Conservation (phyloP, 352 stramenopile species). For the Globisporangium nagaii region DNA sequence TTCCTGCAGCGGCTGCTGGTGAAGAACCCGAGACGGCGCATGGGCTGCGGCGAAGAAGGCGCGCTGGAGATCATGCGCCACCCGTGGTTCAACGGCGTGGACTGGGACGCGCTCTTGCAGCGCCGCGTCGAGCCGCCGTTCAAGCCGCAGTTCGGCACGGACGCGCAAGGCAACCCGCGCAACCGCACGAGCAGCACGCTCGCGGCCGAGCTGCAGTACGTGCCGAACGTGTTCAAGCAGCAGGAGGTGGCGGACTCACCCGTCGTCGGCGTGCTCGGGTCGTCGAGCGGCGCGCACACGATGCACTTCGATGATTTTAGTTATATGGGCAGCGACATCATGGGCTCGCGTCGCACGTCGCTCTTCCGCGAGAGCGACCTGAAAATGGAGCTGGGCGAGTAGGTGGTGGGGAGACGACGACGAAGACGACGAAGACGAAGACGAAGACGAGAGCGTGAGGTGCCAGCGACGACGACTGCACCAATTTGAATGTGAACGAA, state of each 20-base stretch:
- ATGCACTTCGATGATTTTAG: slow-evolving; percentile 88
- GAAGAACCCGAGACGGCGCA: slow-evolving; percentile 59
- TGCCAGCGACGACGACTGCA: too few relatives aligned
- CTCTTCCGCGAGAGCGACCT: slow-evolving; percentile 82
- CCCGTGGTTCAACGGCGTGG: slow-evolving; percentile 68
- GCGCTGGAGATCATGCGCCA: slow-evolving; percentile 80
- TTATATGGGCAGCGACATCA: slow-evolving; percentile 86
- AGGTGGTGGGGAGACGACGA: background rate
- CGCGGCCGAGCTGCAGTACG: slow-evolving; percentile 66
- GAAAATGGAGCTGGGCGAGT: slow-evolving; percentile 80
- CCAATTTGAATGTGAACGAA: too few relatives aligned
- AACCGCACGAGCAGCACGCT: slow-evolving; percentile 41
- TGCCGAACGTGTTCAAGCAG: slow-evolving; percentile 76
- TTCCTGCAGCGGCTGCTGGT: slow-evolving; percentile 66
- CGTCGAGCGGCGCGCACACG: slow-evolving; percentile 43
- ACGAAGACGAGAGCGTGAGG: too few relatives aligned
- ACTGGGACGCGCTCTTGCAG: slow-evolving; percentile 74
- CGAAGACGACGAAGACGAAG: background rate
- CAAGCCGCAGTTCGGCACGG: slow-evolving; percentile 37
- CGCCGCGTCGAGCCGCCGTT: slow-evolving; percentile 66
- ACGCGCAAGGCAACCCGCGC: slow-evolving; percentile 19
- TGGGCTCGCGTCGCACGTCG: slow-evolving; percentile 74
- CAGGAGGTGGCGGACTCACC: slow-evolving; percentile 81
- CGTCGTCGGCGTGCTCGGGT: slow-evolving; percentile 51
- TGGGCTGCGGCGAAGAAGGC: slow-evolving; percentile 59